Evolutionary conservation across 805 yeast genomes (phyloP), one percentile per base, ranked within the genome.

Genomic region (Kurtzmaniella fragi): DNA sequence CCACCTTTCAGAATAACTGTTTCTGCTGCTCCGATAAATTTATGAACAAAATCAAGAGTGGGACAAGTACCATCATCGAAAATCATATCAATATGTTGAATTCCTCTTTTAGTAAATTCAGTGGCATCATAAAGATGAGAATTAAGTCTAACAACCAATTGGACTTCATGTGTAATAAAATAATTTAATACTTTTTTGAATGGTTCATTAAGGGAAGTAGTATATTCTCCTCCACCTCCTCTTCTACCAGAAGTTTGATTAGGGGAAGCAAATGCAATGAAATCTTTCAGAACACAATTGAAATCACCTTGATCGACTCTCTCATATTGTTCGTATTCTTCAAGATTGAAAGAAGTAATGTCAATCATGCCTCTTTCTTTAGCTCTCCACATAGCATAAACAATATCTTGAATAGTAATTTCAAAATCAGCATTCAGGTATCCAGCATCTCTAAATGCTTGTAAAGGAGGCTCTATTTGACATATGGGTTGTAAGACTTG

Each of bases 21-120:
- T 54, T 91, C 96, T 1, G 96, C 93, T 0, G 95, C 96, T 12
- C 98, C 99, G 45, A 93, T 78, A 52, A 93, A 93, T 50, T 86
- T 84, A 50, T 85, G 86, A 6, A 93, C 99, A 50, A 82, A 86
- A 12, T 90, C 93, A 78, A 93, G 74, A 5, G 95, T 84, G 13
- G 99, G 99, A 59, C 98, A 93, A 2, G 98, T 89, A 25, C 99
- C 99, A 61, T 93, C 99, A 51, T 93, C 98, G 61, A 93, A 93
- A 32, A 91, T 85, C 89, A 93, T 84, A 60, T 93, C 99, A 14
- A 91, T 71, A 60, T 93, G 99, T 53, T 84, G 82, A 48, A 93
- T 88, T 3, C 85, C 89, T 40, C 85, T 68, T 47, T 80, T 80
- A 47, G 84, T 86, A 57, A 93, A 93, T 57, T 90, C 95, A 26